These are phyloP conservation scores for Metarhizium anisopliae DNA, from an alignment of 2,329 filamentous ascomycete species.

Conservation along the genomic window DNA sequence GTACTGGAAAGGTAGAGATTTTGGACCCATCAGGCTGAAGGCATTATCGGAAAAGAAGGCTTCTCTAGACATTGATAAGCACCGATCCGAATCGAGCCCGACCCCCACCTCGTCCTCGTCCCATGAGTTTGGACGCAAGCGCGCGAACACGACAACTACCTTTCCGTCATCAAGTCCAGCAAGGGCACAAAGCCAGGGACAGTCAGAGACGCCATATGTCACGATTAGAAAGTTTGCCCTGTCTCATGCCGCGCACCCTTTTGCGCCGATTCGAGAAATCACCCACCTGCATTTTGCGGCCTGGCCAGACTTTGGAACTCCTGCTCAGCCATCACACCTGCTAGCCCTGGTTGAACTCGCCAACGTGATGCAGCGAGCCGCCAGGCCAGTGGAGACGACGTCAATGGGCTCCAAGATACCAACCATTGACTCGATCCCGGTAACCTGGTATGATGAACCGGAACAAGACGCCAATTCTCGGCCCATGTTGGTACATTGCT, in stretches of 20 bases:
- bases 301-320: slow-evolving; percentile 97
- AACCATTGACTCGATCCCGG: slow-evolving; percentile 20
- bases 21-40: slow-evolving; percentile 68
- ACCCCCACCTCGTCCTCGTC: slow-evolving; percentile 13
- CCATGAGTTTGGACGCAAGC: slow-evolving; percentile 35
- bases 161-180: slow-evolving; percentile 25
- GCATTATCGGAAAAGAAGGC: slow-evolving; percentile 74
- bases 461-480: slow-evolving; percentile 43
- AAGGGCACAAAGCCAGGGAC: slow-evolving; percentile 15
- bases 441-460: slow-evolving; percentile 50
- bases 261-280: slow-evolving; percentile 80
- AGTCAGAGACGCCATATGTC: slow-evolving; percentile 60
- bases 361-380: slow-evolving; percentile 60
- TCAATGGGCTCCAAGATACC: slow-evolving; percentile 21
- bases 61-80: slow-evolving; percentile 60
- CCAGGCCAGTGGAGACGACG: slow-evolving; percentile 36
- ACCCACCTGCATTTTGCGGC: slow-evolving; percentile 89
- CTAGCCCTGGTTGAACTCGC: slow-evolving; percentile 84
- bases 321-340: slow-evolving; percentile 79
- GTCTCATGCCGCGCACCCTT: slow-evolving; percentile 67
- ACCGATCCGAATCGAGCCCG: slow-evolving; percentile 30
- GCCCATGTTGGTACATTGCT: slow-evolving; percentile 89
- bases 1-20: slow-evolving; percentile 78
- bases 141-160: slow-evolving; percentile 45
- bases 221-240: slow-evolving; percentile 82